Evolutionary conservation across 1,284 basidiomycete genomes (phyloP), one percentile per base, ranked within the genome.

Genomic region (Melampsora larici-populina): DNA sequence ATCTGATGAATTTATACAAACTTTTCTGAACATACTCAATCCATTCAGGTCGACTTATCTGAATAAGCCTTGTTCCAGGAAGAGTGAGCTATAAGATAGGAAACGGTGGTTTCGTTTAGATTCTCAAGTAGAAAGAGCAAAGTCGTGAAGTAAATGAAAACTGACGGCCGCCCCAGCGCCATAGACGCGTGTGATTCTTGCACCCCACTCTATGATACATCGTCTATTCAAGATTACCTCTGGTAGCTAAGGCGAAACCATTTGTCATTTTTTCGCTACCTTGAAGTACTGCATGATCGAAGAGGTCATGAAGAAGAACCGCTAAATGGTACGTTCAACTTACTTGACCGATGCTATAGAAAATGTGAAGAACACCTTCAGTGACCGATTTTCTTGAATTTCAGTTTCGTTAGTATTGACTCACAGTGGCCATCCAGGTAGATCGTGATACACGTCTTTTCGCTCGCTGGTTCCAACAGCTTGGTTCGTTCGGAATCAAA

Each of bases 1-100:
- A 18, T 18, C 17, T 7, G 31, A 64, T 64, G 62, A 26, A 64
- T 24, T 2, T 64, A 21, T 24, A 70, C 68, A 15, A 62, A 78
- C 75, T 78, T 24, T 78, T 78, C 29, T 78, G 75, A 9, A 78
- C 75, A 43, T 78, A 62, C 60, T 78, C 75, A 48, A 78, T 70
- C 75, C 75, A 78, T 46, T 78, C 75, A 13, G 75, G 75, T 21
- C 68, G 67, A 40, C 68, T 78, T 13, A 78, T 78, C n/a, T 78
- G 68, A 64, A 78, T 78, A 17, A 78, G 29, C 48, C 75, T 40
- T 29, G 70, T 31, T 31, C 67, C 60, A 29, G 75, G 75, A 60
- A 78, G 69, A 13, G 75, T 78, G 18, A 78, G 60, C 75, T 70
- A 48, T 18, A 64, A n/a, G 31, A 64, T 18, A 64, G 6, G 18